Percentiles rank a stretch among this genome's conserved stretches.
Evolutionary conservation across 192 early-diverging fungal genomes (phyloP).

Genomic region (Dissophora ornata): DNA sequence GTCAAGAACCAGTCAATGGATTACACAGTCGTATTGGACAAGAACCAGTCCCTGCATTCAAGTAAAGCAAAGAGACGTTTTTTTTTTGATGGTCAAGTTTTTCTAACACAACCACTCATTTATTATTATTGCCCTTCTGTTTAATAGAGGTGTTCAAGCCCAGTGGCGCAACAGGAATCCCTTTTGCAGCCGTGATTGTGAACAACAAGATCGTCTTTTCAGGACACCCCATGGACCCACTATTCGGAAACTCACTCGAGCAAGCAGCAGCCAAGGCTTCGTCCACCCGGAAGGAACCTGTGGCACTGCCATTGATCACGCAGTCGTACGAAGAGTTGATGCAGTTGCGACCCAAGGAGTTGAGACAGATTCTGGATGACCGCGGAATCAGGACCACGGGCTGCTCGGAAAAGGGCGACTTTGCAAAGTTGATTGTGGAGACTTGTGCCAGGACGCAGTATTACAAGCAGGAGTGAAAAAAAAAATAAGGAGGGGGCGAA

Average conservation of each 20-base stretch:
- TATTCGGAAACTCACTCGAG: slow-evolving; percentile 45
- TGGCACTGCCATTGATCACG: slow-evolving; percentile 58
- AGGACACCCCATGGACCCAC: slow-evolving; percentile 63
- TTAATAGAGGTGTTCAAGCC: slow-evolving; percentile 55
- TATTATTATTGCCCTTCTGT: not conserved
- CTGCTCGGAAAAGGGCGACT: slow-evolving; percentile 63
- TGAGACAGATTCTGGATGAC: slow-evolving; percentile 62
- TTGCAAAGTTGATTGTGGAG: slow-evolving; percentile 59
- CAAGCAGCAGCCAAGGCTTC: slow-evolving; percentile 40
- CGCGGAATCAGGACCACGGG: slow-evolving; percentile 54
- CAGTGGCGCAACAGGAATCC: slow-evolving; percentile 63
- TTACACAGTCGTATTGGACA: slow-evolving; percentile 67
- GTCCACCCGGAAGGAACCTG: slow-evolving; percentile 40
- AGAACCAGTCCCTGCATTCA: slow-evolving; percentile 33
- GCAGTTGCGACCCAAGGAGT: slow-evolving; percentile 59
- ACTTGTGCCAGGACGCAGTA: slow-evolving; percentile 50
- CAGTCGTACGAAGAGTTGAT: slow-evolving; percentile 60
- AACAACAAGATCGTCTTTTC: slow-evolving; percentile 61
- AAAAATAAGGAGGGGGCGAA: not conserved
- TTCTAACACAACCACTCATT: not conserved
- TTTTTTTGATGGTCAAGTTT: no score
- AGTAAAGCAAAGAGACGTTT: no score
- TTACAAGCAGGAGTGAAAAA: slow-evolving; percentile 36
- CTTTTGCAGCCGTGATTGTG: slow-evolving; percentile 60
- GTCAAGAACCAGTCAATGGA: slow-evolving; percentile 61